Conservation (phyloP, 306 rosid genomes). For the Potentilla sterilis region DNA sequence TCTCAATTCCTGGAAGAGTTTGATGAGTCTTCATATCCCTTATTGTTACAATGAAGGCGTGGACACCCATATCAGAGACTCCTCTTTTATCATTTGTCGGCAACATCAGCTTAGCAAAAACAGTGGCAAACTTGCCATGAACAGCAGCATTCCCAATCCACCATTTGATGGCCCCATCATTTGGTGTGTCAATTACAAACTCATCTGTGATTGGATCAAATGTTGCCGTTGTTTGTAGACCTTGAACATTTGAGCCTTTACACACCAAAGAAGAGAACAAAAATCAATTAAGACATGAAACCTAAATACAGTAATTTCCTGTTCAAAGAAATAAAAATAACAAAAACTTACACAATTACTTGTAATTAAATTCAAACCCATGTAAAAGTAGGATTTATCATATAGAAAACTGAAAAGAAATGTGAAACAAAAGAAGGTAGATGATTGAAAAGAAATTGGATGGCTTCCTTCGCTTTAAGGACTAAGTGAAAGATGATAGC, state of each 20-base stretch:
- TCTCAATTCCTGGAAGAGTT: conserved; percentile 91
- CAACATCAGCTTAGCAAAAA: conserved; percentile 76
- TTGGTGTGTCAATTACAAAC: conserved; percentile 80
- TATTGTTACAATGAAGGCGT: conserved; percentile 92
- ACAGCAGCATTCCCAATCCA: conserved; percentile 99
- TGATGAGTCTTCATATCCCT: conserved; percentile 83
- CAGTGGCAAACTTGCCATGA: conserved; percentile 93
- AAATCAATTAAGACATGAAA: not conserved
- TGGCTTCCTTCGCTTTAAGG: too few relatives aligned
- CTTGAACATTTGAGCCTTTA: conserved; percentile 95
- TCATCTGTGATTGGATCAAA: conserved; percentile 84
- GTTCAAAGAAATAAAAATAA: not conserved
- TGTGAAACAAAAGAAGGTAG: not conserved
- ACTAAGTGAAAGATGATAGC: not conserved
- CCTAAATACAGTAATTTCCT: not conserved
- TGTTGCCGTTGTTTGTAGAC: conserved; percentile 80
- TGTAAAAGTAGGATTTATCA: not conserved
- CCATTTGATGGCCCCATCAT: conserved; percentile 98
- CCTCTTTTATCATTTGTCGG: conserved; percentile 64
- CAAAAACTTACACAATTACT: not conserved
- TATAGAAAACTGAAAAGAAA: not conserved
- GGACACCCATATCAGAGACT: conserved; percentile 91
- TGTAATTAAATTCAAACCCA: not conserved
- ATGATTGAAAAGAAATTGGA: not conserved
- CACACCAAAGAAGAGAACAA: conserved; percentile 19